Base-by-base conservation (phyloP, 164 flowering plant genomes). In the Magnolia kwangsiensis region DNA sequence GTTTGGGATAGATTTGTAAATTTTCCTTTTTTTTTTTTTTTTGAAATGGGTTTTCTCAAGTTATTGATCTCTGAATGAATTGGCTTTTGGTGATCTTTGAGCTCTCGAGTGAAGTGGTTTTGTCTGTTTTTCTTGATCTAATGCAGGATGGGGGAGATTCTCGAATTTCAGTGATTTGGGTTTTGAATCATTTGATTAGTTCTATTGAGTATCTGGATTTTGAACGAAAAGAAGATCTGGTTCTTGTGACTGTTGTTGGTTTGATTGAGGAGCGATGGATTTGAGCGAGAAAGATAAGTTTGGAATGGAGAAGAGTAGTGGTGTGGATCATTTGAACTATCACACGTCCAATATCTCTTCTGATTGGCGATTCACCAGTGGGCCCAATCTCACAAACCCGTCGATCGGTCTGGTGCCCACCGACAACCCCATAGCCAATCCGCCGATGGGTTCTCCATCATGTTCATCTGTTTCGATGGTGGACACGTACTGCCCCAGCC, bases 381-480 rank as follows among this genome's bases (percentile, higher is more conserved):
- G 61, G 18, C 78, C 81, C 58, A 82, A 80, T 80, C 78, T 88
- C 18, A 14, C 83, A 5, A 85, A 78, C 77, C 68, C 89, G 24
- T 74, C 90, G 4, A 72, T 84, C 65, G 84, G 86, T 77, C 78
- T 85, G 69, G 82, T 83, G 76, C 80, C 80, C 19, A 20, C 75
- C 10, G 86, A 80, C 63, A 88, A 81, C 75, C 77, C 83, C 51
- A 74, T 82, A 71, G 75, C 80, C 10, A 79, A 83, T 78, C 77
- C 80, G 1, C 75, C 80, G 10, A 65, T 86, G 73, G 85, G 87
- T 76, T 72, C 88, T 50, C 67, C 80, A 82, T 77, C 92, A 31
- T 84, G 86, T 72, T 83, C 92, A 51, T 84, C 92, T 74, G 85
- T 87, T 82, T 77, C 94, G 45, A 78, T 91, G 91, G 83, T 79